Percentiles rank a stretch among this genome's conserved stretches.
Evolutionary conservation across 1,284 basidiomycete genomes (phyloP).

Genomic region (Ganoderma sinense): DNA sequence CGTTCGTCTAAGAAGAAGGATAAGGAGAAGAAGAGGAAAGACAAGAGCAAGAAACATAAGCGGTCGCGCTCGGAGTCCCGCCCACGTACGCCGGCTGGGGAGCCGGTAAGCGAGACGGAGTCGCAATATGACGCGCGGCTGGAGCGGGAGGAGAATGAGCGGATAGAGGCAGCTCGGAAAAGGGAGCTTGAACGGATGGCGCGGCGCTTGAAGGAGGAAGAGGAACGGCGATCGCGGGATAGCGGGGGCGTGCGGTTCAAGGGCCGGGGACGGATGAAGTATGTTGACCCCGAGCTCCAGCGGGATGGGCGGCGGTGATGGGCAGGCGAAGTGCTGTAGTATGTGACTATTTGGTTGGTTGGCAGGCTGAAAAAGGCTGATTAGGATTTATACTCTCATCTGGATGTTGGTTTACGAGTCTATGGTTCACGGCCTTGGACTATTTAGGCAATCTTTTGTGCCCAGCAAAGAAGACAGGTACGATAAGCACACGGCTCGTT

Average conservation of each 20-base stretch:
- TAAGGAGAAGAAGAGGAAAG: slow-evolving; percentile 38
- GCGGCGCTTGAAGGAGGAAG: slow-evolving; percentile 45
- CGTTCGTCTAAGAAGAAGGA: slow-evolving; percentile 37
- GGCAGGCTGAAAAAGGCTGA: not conserved
- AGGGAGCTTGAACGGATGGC: slow-evolving; percentile 60
- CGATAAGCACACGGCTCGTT: not conserved
- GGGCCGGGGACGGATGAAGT: slow-evolving; percentile 77
- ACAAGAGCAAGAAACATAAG: slow-evolving; percentile 40
- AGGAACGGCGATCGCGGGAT: slow-evolving; percentile 40
- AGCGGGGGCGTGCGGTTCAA: slow-evolving; percentile 66
- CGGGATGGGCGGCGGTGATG: slow-evolving; percentile 27
- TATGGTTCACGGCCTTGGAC: not conserved
- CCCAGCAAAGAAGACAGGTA: not conserved
- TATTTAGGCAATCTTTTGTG: not conserved
- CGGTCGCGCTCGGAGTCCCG: slow-evolving; percentile 16
- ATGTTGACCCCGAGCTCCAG: slow-evolving; percentile 63
- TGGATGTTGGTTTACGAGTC: not conserved
- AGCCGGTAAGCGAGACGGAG: slow-evolving; percentile 60
- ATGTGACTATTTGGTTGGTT: slow-evolving; percentile 2
- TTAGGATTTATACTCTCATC: slow-evolving; percentile 9
- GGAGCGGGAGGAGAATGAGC: slow-evolving; percentile 74
- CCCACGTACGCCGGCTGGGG: slow-evolving; percentile 21
- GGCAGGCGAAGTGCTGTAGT: not conserved
- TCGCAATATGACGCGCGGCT: slow-evolving; percentile 76
- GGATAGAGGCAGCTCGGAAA: slow-evolving; percentile 55